Percentiles rank a stretch among this genome's conserved stretches.
Conservation (phyloP, 306 rosid species). For the Boehmeria nivea region DNA sequence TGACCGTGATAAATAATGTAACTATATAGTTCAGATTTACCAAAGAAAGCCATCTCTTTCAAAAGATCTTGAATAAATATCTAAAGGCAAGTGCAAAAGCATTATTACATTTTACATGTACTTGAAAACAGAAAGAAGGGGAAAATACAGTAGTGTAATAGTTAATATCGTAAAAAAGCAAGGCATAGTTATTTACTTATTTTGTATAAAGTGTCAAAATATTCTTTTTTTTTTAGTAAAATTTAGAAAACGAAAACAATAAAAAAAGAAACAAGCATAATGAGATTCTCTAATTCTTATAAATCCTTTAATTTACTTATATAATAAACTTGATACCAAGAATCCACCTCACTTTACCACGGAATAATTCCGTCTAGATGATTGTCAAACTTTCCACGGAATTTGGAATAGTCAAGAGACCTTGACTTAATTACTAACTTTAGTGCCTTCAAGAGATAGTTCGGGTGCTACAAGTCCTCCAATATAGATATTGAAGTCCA, state of each 20-base stretch:
- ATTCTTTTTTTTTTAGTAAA: too few species aligned
- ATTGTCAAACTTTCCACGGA: slow-evolving; percentile 38
- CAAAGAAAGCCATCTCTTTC: not conserved
- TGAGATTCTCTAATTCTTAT: too few species aligned
- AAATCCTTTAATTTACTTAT: slow-evolving; percentile 14
- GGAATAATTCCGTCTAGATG: slow-evolving; percentile 39
- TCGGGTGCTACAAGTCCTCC: too few species aligned
- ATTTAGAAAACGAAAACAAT: too few species aligned
- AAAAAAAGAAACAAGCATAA: too few species aligned
- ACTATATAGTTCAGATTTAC: too few species aligned
- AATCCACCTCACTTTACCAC: slow-evolving; percentile 35
- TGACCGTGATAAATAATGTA: slow-evolving; percentile 1
- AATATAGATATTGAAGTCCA: too few species aligned
- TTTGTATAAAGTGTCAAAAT: too few species aligned
- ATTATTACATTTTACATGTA: slow-evolving; percentile 18
- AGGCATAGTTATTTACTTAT: too few species aligned
- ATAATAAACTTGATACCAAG: slow-evolving; percentile 21
- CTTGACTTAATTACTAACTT: slow-evolving; percentile 13
- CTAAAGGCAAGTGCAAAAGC: slow-evolving; percentile 13
- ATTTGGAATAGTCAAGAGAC: slow-evolving; percentile 43
- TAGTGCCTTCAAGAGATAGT: not conserved
- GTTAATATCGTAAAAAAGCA: too few species aligned
- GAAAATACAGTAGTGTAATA: too few species aligned
- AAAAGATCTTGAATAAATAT: slow-evolving; percentile 1
- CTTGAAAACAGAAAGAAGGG: too few species aligned